Evolutionary conservation across 768 basidiomycete genomes (phyloP).

Genomic region (Hygrophorus pudorinus): DNA sequence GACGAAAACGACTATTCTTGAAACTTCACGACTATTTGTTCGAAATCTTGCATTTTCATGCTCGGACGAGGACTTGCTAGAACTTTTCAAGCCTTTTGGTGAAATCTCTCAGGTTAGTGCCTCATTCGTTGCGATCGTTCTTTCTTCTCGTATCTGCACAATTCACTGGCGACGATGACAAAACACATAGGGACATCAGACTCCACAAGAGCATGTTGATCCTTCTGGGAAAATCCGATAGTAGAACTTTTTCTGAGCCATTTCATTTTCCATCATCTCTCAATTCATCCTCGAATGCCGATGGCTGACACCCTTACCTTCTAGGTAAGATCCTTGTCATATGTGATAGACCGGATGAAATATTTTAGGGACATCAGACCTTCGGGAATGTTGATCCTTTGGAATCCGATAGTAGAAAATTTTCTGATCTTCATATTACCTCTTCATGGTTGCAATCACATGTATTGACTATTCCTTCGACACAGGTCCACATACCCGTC

Average conservation of each 20-base stretch:
- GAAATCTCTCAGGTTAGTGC: conserved; percentile 62
- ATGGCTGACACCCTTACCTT: conserved; percentile 11
- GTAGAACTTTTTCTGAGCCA: conserved; percentile 43
- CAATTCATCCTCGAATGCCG: not conserved
- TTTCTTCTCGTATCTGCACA: conserved; percentile 7
- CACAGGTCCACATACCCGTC: conserved; percentile 39
- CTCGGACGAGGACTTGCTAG: conserved; percentile 56
- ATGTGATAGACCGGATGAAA: conserved; percentile 28
- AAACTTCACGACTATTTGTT: conserved; percentile 77
- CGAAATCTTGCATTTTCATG: conserved; percentile 93
- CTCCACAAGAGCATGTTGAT: conserved; percentile 26
- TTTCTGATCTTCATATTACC: conserved; percentile 20
- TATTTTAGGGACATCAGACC: conserved; percentile 56
- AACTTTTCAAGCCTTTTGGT: conserved; percentile 61
- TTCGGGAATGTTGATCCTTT: conserved; percentile 30
- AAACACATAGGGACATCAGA: conserved; percentile 13
- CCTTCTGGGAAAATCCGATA: conserved; percentile 37
- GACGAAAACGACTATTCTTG: conserved; percentile 46
- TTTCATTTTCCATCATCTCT: conserved; percentile 3
- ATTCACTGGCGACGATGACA: conserved; percentile 8
- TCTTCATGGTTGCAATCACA: not conserved
- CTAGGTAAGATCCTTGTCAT: conserved; percentile 25
- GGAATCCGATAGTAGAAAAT: conserved; percentile 36
- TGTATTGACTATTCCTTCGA: conserved; percentile 8
- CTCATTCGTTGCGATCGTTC: not conserved